phyloP scores from a whole-genome alignment of 495 filamentous ascomycete species.

The Hypoxylon trugodes region DNA sequence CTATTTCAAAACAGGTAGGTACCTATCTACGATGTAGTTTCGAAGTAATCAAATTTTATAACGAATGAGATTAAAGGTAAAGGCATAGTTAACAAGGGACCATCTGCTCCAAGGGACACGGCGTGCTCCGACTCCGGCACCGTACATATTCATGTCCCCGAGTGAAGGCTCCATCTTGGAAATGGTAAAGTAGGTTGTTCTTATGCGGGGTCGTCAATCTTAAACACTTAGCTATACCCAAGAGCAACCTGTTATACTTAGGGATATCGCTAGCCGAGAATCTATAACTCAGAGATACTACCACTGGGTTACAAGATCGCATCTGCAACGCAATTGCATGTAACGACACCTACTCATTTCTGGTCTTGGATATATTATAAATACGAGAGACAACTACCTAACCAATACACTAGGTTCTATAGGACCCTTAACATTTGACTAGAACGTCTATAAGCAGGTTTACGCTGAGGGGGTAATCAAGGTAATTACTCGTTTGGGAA shows the following conservation, averaged over 20 bases:
- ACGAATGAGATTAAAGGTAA: too few relatives aligned
- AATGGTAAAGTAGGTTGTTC: too few relatives aligned
- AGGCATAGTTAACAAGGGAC: too few relatives aligned
- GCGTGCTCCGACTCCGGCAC: too few relatives aligned
- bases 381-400: background rate
- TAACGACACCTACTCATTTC: background rate
- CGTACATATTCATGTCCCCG: background rate
- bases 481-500: too few relatives aligned
- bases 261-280: background rate
- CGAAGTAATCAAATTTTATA: too few relatives aligned
- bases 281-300: background rate
- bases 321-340: background rate
- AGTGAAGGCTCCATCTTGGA: too few relatives aligned
- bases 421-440: too few relatives aligned
- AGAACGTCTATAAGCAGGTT: too few relatives aligned
- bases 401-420: background rate
- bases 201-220: background rate
- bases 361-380: background rate
- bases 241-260: background rate
- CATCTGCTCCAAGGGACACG: too few relatives aligned
- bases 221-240: background rate
- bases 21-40: background rate
- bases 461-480: too few relatives aligned
- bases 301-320: background rate
- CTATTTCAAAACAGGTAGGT: conserved; percentile 17